Base-by-base conservation (phyloP, 2,329 filamentous ascomycete species). In the Fusarium sp. region DNA sequence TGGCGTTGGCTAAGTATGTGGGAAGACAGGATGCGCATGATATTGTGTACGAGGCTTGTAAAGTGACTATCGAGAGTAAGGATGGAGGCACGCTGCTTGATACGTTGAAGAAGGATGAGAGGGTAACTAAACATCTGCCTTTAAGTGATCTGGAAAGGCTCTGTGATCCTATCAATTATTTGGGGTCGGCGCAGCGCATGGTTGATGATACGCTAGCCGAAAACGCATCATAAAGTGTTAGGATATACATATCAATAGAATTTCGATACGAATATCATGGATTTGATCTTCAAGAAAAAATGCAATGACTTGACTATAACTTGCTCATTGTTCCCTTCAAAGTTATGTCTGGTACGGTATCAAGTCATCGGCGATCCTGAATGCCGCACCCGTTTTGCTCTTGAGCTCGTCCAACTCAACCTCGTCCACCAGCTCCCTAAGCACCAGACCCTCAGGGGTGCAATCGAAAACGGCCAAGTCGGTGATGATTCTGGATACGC, bases 401-500 rank as follows among this genome's bases (percentile, higher is more conserved):
- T 7, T 45, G 1, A 70, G 47, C 18, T 70, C 67, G 8, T 70
- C 65, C 2, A 70, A 22, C 17, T 41, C 45, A 24, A 49, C 28
- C 4, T 55, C 47, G 0, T 69, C 58, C 3, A 33, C 57, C 2
- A 69, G 7, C n/a, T 70, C 67, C 28, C 24, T 39, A 0, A 70
- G 41, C 6, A 70, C 58, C 0, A 70, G 20, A 5, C 67, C 67
- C 4, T 59, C 28, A 0, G 64, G 44, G 1, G 54, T 70, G 5
- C 45, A 54, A 3, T 70, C 66, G 8, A 70, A 70, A 0, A 70
- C 68, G 1, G 67, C 67, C 7, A 94, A 84, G 73, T 94, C 95
- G 0, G 95, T 98, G 78, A 98, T 98, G 73, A 98, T 97, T 72
- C 93, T 90, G 75, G 92, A 95, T 52, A 97, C 95, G 74, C 94